phyloP scores from a whole-genome alignment of 208 protist genomes.

The Leishmania tarentolae region DNA sequence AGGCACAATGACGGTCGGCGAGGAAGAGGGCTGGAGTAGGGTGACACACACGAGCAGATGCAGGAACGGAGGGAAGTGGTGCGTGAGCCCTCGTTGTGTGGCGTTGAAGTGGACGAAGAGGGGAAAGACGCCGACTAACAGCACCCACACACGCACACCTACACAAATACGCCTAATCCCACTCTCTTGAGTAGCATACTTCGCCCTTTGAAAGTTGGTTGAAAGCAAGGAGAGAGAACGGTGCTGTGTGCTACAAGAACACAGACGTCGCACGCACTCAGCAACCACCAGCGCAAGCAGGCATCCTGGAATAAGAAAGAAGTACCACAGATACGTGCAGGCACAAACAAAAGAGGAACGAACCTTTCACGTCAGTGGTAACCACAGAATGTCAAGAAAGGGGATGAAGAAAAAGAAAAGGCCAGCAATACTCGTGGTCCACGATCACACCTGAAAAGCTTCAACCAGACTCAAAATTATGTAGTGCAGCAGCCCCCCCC shows the following conservation, averaged over 20 bases:
- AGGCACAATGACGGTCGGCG: neutral
- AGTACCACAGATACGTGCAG: neutral
- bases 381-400: neutral
- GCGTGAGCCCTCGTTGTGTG: neutral
- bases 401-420: neutral
- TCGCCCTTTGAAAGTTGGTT: neutral
- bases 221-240: neutral
- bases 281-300: neutral
- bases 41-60: neutral
- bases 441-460: neutral
- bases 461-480: neutral
- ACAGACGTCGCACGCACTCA: neutral
- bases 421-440: no score
- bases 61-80: neutral
- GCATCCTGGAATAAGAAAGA: neutral
- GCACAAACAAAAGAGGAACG: neutral
- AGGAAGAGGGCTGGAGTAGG: no score
- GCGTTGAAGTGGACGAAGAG: neutral
- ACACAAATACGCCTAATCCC: neutral
- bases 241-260: neutral
- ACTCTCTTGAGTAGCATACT: neutral
- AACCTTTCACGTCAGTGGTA: neutral
- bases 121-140: no score
- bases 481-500: neutral
- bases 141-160: neutral